Evolutionary conservation across 768 basidiomycete species (phyloP).

Genomic region (Tylopilus rubrobrunneus): DNA sequence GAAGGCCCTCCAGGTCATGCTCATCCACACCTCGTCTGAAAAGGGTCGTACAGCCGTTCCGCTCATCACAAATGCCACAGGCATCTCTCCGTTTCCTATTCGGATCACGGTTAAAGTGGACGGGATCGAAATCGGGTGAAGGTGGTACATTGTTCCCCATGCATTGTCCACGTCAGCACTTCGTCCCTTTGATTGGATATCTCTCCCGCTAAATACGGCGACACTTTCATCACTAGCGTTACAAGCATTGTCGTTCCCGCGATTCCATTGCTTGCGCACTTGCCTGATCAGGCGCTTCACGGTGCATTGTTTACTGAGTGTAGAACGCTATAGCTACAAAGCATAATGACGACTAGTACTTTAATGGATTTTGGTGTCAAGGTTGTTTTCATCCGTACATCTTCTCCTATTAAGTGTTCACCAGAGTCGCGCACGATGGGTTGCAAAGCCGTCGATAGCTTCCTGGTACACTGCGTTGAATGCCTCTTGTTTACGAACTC

Average conservation of each 20-base stretch:
- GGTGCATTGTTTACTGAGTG: neutral
- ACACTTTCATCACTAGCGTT: neutral
- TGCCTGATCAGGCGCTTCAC: neutral
- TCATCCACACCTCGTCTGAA: constrained; percentile 76
- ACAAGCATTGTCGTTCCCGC: neutral
- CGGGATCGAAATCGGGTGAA: constrained; percentile 54
- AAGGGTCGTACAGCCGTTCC: constrained; percentile 71
- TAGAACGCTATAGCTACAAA: constrained; percentile 11
- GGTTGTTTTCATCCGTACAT: neutral
- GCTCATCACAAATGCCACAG: constrained; percentile 69
- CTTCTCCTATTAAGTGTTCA: constrained; percentile 5
- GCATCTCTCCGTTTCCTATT: constrained; percentile 80
- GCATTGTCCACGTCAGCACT: neutral
- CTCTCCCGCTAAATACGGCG: neutral
- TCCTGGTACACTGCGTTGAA: constrained; percentile 36
- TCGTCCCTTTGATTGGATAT: neutral
- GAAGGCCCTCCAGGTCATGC: constrained; percentile 65
- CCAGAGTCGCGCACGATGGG: constrained; percentile 13
- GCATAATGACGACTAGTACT: neutral
- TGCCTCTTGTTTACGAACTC: constrained; percentile 42
- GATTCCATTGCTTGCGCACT: neutral
- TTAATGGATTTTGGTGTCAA: neutral
- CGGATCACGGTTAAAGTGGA: constrained; percentile 66
- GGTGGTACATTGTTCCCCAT: no score
- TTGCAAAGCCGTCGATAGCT: constrained; percentile 21